Evolutionary conservation across 306 rosid genomes (phyloP), one percentile per base, ranked within the genome.

Genomic region (Prosopis cineraria): DNA sequence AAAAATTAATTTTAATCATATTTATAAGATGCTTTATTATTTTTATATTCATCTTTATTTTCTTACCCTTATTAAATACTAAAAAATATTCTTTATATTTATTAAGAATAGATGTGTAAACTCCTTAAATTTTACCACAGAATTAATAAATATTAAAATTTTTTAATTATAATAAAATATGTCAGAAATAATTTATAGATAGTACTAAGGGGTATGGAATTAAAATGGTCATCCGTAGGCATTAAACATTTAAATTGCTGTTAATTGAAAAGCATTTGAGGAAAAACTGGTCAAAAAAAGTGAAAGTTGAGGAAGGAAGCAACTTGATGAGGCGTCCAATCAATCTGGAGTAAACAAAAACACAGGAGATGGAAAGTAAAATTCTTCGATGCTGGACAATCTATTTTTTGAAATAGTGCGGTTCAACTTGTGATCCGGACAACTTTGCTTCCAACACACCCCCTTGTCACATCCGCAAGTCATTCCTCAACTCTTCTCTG

Each of bases 391-490:
- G 64, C 20, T 72, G 84, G 48, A 68, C 68, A 58, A 64, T 27
- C n/a, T 68, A 1, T 45, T 44, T 27, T 27, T 29, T 7, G 14
- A 44, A 68, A 25, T 68, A 74, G 79, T 53, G 88, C 79, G 29
- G 33, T 74, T 30, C 62, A 62, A 33, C 83, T 73, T 78, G 83
- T 69, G 33, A 73, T 17, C 3, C 75, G 73, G 34, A 59, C 64
- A 70, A 30, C 43, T 17, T 47, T 11, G 9, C 10, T 72, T 71
- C 41, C 10, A 6, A 1, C 41, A 2, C 14, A 0, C 2, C 8
- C 30, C 43, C 12, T 19, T 2, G 77, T 85, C 82, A 66, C 84
- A 75, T 85, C 81, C 75, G 75, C 27, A 82, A 85, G 86, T 85
- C 88, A 82, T 82, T 85, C 86, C 33, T 31, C 9, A 11, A 85